Evolutionary conservation across 306 rosid genomes (phyloP).

Genomic region (Senna tora): DNA sequence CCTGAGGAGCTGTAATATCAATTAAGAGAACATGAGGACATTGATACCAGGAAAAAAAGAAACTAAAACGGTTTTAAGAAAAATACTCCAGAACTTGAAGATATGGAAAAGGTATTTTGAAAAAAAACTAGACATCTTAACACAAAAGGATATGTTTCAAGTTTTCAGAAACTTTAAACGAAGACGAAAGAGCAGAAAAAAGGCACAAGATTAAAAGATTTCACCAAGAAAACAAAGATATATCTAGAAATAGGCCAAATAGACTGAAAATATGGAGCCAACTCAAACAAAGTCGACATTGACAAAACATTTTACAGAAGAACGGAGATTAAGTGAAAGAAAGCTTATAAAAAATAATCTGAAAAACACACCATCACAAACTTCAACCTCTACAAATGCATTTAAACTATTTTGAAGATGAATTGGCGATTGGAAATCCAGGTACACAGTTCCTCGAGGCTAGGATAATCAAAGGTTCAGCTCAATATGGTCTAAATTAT

Average conservation of each 20-base stretch:
- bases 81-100: constrained; percentile 43
- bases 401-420: constrained; percentile 4
- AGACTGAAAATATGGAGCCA: constrained; percentile 24
- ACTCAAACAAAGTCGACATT: constrained; percentile 22
- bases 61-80: constrained; percentile 48
- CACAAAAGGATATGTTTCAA: neutral
- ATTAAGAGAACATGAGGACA: constrained; percentile 54
- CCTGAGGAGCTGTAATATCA: constrained; percentile 41
- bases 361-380: constrained; percentile 3
- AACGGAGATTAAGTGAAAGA: neutral
- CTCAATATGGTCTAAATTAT: constrained; percentile 9
- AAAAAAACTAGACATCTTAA: neutral
- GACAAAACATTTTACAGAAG: neutral
- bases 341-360: neutral
- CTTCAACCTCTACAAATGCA: constrained; percentile 12
- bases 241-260: constrained; percentile 17
- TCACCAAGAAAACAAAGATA: constrained; percentile 34
- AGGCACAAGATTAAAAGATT: constrained; percentile 3
- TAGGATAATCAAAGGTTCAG: constrained; percentile 22
- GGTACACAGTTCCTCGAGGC: neutral
- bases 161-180: neutral
- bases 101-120: neutral
- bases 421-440: constrained; percentile 17
- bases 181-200: neutral
- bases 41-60: constrained; percentile 62